Evolutionary conservation across 805 yeast species (phyloP).

Genomic region (Candida gorgasii): DNA sequence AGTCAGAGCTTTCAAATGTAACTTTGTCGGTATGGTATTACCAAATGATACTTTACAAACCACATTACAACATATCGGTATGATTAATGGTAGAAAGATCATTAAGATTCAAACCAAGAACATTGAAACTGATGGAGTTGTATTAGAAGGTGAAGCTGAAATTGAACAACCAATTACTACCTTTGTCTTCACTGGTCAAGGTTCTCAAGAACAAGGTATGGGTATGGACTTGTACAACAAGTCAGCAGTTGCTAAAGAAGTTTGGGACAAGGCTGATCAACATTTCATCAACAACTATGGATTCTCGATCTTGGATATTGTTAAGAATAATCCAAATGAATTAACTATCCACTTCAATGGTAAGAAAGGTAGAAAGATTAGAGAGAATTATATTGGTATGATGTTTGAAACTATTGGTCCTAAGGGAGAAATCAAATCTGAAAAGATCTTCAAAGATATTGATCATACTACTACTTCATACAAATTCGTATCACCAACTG

Average conservation of each 20-base stretch:
- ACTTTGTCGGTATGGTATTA: constrained; percentile 94
- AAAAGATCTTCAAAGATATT: constrained; percentile 93
- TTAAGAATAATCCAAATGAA: constrained; percentile 92
- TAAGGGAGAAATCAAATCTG: constrained; percentile 81
- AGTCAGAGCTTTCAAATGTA: constrained; percentile 90
- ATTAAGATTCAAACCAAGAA: constrained; percentile 88
- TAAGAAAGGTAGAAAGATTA: constrained; percentile 91
- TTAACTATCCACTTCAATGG: constrained; percentile 97
- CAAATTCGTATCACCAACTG: constrained; percentile 91
- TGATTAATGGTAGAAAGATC: constrained; percentile 98
- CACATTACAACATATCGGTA: constrained; percentile 91
- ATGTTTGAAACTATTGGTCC: constrained; percentile 92
- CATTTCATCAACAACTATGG: constrained; percentile 95
- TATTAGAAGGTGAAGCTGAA: constrained; percentile 94
- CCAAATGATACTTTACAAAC: constrained; percentile 92
- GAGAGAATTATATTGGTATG: constrained; percentile 94
- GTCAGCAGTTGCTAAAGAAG: constrained; percentile 88
- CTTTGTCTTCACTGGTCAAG: constrained; percentile 98
- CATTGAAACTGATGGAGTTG: constrained; percentile 73
- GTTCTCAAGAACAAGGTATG: constrained; percentile 99
- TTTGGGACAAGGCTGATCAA: constrained; percentile 96
- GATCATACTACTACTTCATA: constrained; percentile 76
- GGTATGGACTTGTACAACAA: constrained; percentile 97
- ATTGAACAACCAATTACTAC: constrained; percentile 97
- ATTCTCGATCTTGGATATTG: constrained; percentile 94